Conservation (phyloP, 768 basidiomycete species). For the Tulasnella sp. region DNA sequence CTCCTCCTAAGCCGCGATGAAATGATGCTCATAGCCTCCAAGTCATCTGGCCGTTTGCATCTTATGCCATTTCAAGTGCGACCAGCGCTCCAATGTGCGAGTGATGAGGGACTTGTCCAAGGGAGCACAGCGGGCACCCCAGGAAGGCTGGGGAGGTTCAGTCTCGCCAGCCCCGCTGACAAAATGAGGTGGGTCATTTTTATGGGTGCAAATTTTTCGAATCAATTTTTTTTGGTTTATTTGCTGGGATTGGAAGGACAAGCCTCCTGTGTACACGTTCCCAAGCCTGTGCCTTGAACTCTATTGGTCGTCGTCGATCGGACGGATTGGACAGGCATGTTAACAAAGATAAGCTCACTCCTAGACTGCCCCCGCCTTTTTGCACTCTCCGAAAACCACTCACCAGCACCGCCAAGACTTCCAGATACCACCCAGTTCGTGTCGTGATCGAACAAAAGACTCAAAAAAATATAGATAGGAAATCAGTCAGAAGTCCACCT, state of each 20-base stretch:
- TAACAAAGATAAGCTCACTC: not conserved
- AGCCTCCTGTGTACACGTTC: slow-evolving; percentile 2
- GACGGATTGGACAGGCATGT: not conserved
- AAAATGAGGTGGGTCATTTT: not conserved
- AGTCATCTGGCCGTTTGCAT: no score
- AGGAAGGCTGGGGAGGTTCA: not conserved
- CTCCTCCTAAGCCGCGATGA: no score
- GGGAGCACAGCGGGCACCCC: no score
- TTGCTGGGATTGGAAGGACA: not conserved
- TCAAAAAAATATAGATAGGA: not conserved
- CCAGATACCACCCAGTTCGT: not conserved
- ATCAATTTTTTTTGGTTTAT: not conserved
- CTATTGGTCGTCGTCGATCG: not conserved
- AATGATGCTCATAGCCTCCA: no score
- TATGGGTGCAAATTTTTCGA: not conserved
- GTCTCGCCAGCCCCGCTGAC: not conserved
- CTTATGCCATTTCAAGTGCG: no score
- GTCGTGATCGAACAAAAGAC: not conserved
- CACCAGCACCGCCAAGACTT: not conserved
- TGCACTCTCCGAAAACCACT: not conserved
- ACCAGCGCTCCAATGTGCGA: not conserved
- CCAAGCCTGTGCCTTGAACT: not conserved
- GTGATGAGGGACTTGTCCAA: not conserved
- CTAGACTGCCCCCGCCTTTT: not conserved
- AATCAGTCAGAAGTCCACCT: not conserved